Evolutionary conservation across 2,329 filamentous ascomycete genomes (phyloP).

Genomic region (Penicillium glabrum): DNA sequence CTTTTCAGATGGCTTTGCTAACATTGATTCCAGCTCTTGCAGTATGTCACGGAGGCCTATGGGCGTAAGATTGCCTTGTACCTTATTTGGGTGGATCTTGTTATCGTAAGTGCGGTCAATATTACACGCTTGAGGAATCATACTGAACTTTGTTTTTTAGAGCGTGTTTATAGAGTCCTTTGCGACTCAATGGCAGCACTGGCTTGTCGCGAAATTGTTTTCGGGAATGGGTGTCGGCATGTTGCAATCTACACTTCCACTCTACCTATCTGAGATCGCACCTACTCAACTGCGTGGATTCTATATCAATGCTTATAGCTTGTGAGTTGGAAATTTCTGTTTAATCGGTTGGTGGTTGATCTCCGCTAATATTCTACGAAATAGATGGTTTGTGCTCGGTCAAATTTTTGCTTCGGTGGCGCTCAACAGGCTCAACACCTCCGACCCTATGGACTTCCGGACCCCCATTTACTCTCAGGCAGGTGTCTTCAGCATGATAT

Average conservation of each 20-base stretch:
- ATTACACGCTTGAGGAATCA: neutral
- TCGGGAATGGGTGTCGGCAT: constrained; percentile 46
- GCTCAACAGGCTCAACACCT: constrained; percentile 35
- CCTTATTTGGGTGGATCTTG: constrained; percentile 36
- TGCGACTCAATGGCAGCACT: constrained; percentile 40
- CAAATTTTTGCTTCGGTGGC: constrained; percentile 46
- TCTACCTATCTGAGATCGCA: constrained; percentile 45
- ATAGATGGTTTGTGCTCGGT: constrained; percentile 46
- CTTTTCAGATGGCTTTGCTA: neutral
- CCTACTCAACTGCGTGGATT: constrained; percentile 44
- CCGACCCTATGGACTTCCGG: constrained; percentile 36
- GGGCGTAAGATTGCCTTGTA: constrained; percentile 40
- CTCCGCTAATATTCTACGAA: neutral
- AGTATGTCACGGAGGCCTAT: constrained; percentile 36
- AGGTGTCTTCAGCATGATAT: too few species aligned
- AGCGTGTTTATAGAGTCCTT: constrained; percentile 42
- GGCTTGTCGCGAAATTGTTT: constrained; percentile 38
- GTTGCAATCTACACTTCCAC: constrained; percentile 43
- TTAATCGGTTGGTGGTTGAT: neutral
- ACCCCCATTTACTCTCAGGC: constrained; percentile 45
- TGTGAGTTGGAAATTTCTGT: constrained; percentile 22
- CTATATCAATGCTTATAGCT: constrained; percentile 42
- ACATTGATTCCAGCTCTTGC: constrained; percentile 3
- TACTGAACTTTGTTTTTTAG: neutral
- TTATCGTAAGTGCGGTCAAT: constrained; percentile 10